These are phyloP conservation scores for Ustilago vetiveriae DNA, from an alignment of 1,284 basidiomycete genomes.

Conservation along the genomic window DNA sequence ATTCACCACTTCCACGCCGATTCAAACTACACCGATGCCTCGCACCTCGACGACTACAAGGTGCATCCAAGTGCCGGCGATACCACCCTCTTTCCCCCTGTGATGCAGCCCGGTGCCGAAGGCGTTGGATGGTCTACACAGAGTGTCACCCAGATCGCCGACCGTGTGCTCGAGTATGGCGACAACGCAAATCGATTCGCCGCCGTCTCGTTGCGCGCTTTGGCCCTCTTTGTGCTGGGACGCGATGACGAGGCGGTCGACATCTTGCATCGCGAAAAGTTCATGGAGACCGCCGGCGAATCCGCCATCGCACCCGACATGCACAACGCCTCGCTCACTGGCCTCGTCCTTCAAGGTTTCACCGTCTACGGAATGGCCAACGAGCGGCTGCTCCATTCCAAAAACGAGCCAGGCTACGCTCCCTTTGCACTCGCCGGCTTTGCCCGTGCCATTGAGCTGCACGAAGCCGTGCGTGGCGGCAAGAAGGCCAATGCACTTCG, in stretches of 20 bases:
- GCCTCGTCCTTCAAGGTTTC: constrained; percentile 55
- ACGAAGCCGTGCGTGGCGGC: constrained; percentile 60
- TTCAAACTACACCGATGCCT: constrained; percentile 50
- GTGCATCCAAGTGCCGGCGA: constrained; percentile 24
- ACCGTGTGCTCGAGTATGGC: constrained; percentile 44
- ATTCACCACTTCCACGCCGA: constrained; percentile 39
- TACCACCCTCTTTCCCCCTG: constrained; percentile 51
- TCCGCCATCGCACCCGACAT: constrained; percentile 25
- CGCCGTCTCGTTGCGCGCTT: constrained; percentile 47
- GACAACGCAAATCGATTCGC: constrained; percentile 25
- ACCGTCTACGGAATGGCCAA: constrained; percentile 62
- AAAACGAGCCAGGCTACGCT: constrained; percentile 45
- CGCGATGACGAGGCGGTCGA: constrained; percentile 58
- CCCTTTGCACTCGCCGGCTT: constrained; percentile 59
- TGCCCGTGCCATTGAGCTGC: constrained; percentile 59
- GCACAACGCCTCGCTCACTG: constrained; percentile 40
- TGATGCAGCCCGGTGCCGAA: constrained; percentile 28
- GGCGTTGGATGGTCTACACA: constrained; percentile 55
- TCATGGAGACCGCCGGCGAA: constrained; percentile 50
- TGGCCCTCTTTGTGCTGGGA: constrained; percentile 58
- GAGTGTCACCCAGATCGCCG: constrained; percentile 31
- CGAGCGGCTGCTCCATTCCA: constrained; percentile 51
- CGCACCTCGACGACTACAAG: constrained; percentile 49
- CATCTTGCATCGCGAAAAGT: constrained; percentile 54
- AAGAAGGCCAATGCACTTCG: constrained; percentile 57